Evolutionary conservation across 495 filamentous ascomycete species (phyloP), one percentile per base, ranked within the genome.

Genomic region (Aspergillus haitiensis): DNA sequence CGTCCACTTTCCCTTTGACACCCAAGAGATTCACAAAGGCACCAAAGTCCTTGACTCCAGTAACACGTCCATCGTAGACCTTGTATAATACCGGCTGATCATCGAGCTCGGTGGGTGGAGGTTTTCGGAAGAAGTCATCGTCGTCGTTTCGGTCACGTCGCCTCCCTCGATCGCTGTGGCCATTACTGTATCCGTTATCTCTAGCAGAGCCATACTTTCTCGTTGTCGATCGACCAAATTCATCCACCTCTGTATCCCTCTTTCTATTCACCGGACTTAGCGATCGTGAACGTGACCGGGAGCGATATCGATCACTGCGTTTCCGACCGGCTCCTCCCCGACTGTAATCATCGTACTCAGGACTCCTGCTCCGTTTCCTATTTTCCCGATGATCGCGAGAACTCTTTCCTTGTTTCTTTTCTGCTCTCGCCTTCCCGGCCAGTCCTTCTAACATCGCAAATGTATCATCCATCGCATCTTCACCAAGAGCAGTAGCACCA

Each of bases 21-120:
- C 91, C 90, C 65, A 85, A 78, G n/a, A 98, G 73, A 64, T 93
- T 97, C 52, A 98, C 92, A 72, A 98, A 98, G 11, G 88, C 91
- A 36, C 94, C 94, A 75, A 97, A 98, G 63, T 97, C 90, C 69
- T 96, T 97, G 34, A 98, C 80, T 0, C 92, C 92, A 3, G 91
- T 96, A 44, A 98, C 88, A 59, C 85, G 84, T 13, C 94, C 94
- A 66, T 91, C 85, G 68, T 98, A 98, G 1, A 96, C 76, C 70
- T 98, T 98, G 80, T 86, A 89, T 12, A 96, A 73, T 27, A 90
- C 77, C 0, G 93, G 92, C 7, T 84, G 75, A 49, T 93, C 88
- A 75, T 98, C 94, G 34, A 90, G 66, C 67, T 97, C 93, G 3
- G 84, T 81, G 6, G 84, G 86, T 2, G 91, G 90, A 2, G 90